Evolutionary conservation across 352 stramenopile genomes (phyloP), one percentile per base, ranked within the genome.

Genomic region (Globisporangium cystogenes): DNA sequence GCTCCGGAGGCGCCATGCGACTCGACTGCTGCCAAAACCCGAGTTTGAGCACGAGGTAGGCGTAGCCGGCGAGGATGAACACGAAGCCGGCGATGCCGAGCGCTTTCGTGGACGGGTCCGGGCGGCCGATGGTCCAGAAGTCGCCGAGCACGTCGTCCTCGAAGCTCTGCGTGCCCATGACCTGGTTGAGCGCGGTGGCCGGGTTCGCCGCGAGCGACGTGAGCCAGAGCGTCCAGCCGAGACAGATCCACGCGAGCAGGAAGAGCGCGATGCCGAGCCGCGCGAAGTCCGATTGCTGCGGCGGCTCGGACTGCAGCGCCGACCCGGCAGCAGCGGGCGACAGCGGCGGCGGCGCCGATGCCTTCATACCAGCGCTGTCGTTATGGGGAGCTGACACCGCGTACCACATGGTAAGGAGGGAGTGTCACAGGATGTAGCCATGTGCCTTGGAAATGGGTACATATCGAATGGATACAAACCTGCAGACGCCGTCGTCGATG

Each of bases 381-480:
- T 80, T 64, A 62, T 80, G 3, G 76, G 35, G 35, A 40, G 35
- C 35, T 40, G 15, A 7, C 6, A 11, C 7, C 8, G n/a, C 12
- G 12, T 40, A 40, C 10, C 15, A 18, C 16, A 40, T 18, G 15
- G 35, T n/a, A 11, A 14, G 7, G 7, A 42, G 37, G 15, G 14
- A 11, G 29, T 35, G 29, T 35, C 29, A 35, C 29, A 42, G 21
- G 7, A 20, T 42, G 37, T 42, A 42, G 37, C 37, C 37, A 42
- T 42, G 37, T 42, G 16, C 15, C 10, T 18, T 2, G 16, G 35
- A 42, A 20, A 42, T 42, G 37, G 37, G 16, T 42, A 42, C 37
- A 42, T 15, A 42, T 6, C 37, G 15, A 42, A 42, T 42, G 37
- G 37, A 18, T 23, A 21, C 37, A 21, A 42, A 42, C 37, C 15